Percentiles rank a stretch among this genome's conserved stretches.
These are phyloP conservation scores for Globisporangium emineosum DNA, from an alignment of 352 stramenopile genomes.

Conservation along the genomic window DNA sequence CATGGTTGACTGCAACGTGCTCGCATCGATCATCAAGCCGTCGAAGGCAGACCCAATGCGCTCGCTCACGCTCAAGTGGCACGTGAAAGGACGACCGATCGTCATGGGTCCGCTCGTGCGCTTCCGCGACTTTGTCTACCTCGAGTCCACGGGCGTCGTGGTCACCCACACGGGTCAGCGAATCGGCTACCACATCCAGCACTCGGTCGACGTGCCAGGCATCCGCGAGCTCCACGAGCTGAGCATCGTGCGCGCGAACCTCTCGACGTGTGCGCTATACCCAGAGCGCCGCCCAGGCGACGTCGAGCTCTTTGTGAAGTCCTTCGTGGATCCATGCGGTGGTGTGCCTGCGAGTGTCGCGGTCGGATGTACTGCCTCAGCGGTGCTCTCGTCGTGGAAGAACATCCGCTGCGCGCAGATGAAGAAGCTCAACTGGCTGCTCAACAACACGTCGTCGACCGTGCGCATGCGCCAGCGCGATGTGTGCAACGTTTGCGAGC, in stretches of 20 bases:
- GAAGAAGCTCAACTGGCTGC: constrained; percentile 32
- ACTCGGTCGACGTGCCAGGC: constrained; percentile 34
- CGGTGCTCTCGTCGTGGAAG: constrained; percentile 1
- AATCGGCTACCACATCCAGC: constrained; percentile 53
- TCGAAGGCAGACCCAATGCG: constrained; percentile 39
- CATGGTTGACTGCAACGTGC: constrained; percentile 25
- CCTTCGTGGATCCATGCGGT: constrained; percentile 27
- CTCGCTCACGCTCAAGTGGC: constrained; percentile 60
- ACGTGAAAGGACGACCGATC: constrained; percentile 27
- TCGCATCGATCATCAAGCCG: constrained; percentile 27
- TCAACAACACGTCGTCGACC: constrained; percentile 12
- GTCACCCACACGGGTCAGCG: constrained; percentile 33
- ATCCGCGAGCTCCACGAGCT: constrained; percentile 38
- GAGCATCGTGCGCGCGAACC: constrained; percentile 31
- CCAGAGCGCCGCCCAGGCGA: constrained; percentile 25
- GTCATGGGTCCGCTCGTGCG: constrained; percentile 31
- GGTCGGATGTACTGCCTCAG: constrained; percentile 16
- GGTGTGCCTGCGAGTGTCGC: constrained; percentile 29
- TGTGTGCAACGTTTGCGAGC: constrained; percentile 6
- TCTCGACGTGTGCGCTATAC: constrained; percentile 43
- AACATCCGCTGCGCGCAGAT: constrained; percentile 35
- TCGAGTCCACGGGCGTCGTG: constrained; percentile 49
- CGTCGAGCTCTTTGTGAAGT: constrained; percentile 39
- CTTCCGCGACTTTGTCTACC: constrained; percentile 49
- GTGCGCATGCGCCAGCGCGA: constrained; percentile 4